Percentiles rank a stretch among this genome's conserved stretches.
phyloP scores from a whole-genome alignment of 2,329 filamentous ascomycete genomes.

The Neofusicoccum parvum region DNA sequence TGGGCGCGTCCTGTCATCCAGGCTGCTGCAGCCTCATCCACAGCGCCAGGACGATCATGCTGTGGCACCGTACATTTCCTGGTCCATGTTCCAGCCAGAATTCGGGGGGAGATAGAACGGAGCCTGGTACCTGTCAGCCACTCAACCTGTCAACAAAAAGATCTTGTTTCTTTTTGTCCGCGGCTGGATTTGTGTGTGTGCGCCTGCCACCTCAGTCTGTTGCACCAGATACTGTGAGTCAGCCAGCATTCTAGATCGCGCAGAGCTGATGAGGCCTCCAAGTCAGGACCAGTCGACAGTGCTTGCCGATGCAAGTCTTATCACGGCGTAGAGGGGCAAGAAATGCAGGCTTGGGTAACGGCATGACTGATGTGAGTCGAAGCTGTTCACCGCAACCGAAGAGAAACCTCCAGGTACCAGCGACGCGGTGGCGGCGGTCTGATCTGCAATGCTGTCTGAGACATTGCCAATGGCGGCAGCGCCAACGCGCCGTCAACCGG shows the following conservation, averaged over 20 bases:
- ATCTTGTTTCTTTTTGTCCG: neutral
- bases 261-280: neutral
- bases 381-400: neutral
- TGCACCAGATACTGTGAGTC: neutral
- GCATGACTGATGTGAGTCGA: neutral
- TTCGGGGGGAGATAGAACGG: neutral
- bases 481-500: neutral
- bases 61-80: neutral
- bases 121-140: too few species aligned
- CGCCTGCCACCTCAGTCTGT: neutral
- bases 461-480: neutral
- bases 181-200: neutral
- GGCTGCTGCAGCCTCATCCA: neutral
- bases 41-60: neutral
- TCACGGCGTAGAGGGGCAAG: neutral
- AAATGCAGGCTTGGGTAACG: neutral
- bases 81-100: neutral
- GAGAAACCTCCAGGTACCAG: neutral
- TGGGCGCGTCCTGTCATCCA: neutral
- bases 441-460: neutral
- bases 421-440: neutral
- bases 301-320: neutral
- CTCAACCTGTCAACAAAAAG: neutral
- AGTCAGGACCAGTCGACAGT: neutral
- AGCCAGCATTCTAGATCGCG: neutral